These are phyloP conservation scores for Endotrypanum monterogeii DNA, from an alignment of 208 protist species.

Conservation along the genomic window DNA sequence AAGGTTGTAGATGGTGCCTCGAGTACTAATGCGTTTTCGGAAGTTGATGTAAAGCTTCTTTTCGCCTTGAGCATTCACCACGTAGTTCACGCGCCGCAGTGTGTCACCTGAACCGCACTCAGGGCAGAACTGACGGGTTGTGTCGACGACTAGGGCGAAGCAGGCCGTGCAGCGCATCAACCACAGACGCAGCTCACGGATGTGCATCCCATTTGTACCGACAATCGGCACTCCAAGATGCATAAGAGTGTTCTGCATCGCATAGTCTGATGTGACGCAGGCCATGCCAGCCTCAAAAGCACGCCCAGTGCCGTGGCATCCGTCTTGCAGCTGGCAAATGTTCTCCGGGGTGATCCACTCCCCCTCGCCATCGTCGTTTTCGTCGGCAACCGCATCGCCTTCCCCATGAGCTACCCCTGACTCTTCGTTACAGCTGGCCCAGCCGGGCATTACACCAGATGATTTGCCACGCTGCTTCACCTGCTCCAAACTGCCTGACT, in stretches of 20 bases:
- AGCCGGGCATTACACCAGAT: constrained; percentile 22
- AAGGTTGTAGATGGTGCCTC: constrained; percentile 88
- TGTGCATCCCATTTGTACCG: constrained; percentile 85
- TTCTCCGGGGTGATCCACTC: constrained; percentile 95
- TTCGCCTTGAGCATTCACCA: constrained; percentile 81
- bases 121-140: constrained; percentile 92
- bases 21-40: constrained; percentile 76
- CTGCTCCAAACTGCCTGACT: constrained; percentile 29
- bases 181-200: constrained; percentile 90
- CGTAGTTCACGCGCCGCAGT: constrained; percentile 91
- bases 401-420: constrained; percentile 1
- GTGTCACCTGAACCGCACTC: constrained; percentile 90
- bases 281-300: constrained; percentile 78
- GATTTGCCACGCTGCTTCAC: not conserved
- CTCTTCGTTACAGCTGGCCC: constrained; percentile 44
- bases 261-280: constrained; percentile 95
- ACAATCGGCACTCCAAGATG: constrained; percentile 91
- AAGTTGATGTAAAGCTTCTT: constrained; percentile 92
- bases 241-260: constrained; percentile 95
- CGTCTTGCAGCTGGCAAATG: constrained; percentile 50
- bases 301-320: constrained; percentile 26
- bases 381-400: constrained; percentile 32
- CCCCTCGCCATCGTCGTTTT: constrained; percentile 63
- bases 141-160: constrained; percentile 86
- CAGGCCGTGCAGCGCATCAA: constrained; percentile 90